Evolutionary conservation across 331 rosid species (phyloP), one percentile per base, ranked within the genome.

Genomic region (Spiraea crenata): DNA sequence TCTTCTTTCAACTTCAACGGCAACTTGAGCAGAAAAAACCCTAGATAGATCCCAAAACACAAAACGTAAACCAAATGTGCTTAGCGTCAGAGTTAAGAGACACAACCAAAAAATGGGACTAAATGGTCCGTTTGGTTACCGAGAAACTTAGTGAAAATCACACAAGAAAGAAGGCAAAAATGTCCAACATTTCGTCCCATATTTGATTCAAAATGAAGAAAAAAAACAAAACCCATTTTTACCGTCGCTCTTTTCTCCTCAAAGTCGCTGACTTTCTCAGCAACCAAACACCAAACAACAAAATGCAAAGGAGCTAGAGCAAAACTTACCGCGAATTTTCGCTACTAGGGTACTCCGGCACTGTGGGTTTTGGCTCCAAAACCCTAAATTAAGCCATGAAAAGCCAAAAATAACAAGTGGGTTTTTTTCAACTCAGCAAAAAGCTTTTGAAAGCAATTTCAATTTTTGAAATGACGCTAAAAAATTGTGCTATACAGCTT

Each of bases 321-420:
- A 39, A 47, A 62, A 76, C 14, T 57, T 47, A 64, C 45, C 70
- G 9, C 25, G 14, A 56, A 63, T 13, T 25, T 8, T 47, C 65
- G 73, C 58, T 70, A 35, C 70, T 49, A 12, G 10, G 3, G 70
- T 6, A 49, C 75, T 62, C 34, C 12, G 41, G 45, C 17, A 9
- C 34, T 6, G 8, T 58, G 73, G 56, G 34, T 31, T 25, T 71
- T 12, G 57, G 17, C 57, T 7, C 77, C 50, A 48, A 57, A 77
- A 72, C 52, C 69, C 74, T 51, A 58, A 50, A 58, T 50, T 58
- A 34, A 65, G 50, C 77, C 73, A 63, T 20, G 20, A 58, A 72
- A 34, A 7, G 9, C 19, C 34, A 0, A 31, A 65, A 2, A 35
- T 1, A n/a, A 13, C 16, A 34, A 48, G 12, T 56, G 5, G 19